Conservation (phyloP, 345 rosid species). For the Stellera chamaejasme region DNA sequence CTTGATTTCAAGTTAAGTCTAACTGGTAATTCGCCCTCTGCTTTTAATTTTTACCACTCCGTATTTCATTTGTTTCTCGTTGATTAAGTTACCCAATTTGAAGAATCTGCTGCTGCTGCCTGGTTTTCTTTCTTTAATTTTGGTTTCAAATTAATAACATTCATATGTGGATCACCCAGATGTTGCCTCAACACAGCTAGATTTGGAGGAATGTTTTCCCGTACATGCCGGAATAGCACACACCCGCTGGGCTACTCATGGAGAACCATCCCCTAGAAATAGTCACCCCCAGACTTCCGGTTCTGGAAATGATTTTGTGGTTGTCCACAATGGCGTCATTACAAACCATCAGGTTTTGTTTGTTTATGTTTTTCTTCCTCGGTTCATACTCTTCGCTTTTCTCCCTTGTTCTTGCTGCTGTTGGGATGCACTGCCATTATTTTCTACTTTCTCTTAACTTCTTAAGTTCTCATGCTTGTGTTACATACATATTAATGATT, state of each 20-base stretch:
- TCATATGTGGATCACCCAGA: constrained; percentile 31
- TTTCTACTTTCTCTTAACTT: no score
- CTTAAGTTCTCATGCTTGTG: no score
- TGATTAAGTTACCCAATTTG: background rate
- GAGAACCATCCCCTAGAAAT: constrained; percentile 89
- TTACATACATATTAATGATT: no score
- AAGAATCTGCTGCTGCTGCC: no score
- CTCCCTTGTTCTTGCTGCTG: background rate
- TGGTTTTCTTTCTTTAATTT: no score
- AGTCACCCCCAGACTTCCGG: constrained; percentile 93
- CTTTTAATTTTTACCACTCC: background rate
- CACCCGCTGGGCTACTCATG: constrained; percentile 97
- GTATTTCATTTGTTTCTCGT: background rate
- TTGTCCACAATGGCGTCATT: constrained; percentile 88
- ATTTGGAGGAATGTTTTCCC: constrained; percentile 60
- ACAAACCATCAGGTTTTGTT: constrained; percentile 75
- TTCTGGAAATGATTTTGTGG: constrained; percentile 75
- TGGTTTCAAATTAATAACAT: no score
- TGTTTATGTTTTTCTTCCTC: no score
- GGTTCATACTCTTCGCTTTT: no score
- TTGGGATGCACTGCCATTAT: background rate
- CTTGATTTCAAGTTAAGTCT: no score
- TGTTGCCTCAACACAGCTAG: constrained; percentile 45
- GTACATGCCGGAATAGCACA: constrained; percentile 96
- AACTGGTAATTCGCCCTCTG: no score